A percentile compares a stretch with the other conserved stretches of the same genome.
These are phyloP conservation scores for Pecoramyces ruminantium DNA, from an alignment of 192 early-diverging fungal species.

Conservation along the genomic window DNA sequence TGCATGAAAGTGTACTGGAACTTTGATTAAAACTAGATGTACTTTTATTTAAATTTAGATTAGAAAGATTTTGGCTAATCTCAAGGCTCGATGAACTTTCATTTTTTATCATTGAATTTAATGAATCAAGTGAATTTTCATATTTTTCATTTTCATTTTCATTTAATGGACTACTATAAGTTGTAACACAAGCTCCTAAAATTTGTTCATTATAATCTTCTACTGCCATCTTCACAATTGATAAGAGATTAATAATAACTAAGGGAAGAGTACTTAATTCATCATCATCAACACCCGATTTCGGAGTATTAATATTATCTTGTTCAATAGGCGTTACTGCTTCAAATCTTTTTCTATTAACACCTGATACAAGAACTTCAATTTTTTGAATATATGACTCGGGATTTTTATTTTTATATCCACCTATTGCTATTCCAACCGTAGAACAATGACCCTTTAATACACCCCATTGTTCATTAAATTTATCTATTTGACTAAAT, in stretches of 20 bases:
- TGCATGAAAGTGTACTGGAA: neutral
- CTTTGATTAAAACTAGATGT: neutral
- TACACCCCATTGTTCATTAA: neutral
- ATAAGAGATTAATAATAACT: neutral
- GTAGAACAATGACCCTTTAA: neutral
- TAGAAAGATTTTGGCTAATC: neutral
- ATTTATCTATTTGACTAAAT: neutral
- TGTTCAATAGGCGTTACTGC: neutral
- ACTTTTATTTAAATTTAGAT: neutral
- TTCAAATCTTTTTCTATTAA: neutral
- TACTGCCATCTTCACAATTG: neutral
- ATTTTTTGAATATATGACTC: neutral
- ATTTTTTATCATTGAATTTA: neutral
- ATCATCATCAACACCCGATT: neutral
- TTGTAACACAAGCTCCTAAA: neutral
- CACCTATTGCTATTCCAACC: neutral
- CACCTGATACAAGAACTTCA: neutral
- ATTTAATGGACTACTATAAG: neutral
- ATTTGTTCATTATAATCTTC: neutral
- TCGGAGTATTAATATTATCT: neutral
- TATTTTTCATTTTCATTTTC: neutral
- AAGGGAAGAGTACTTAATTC: neutral
- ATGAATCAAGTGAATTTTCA: neutral
- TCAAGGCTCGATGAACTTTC: neutral
- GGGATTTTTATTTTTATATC: neutral